Base-by-base conservation (phyloP, 2,329 filamentous ascomycete species). In the Colletotrichum eleusines region DNA sequence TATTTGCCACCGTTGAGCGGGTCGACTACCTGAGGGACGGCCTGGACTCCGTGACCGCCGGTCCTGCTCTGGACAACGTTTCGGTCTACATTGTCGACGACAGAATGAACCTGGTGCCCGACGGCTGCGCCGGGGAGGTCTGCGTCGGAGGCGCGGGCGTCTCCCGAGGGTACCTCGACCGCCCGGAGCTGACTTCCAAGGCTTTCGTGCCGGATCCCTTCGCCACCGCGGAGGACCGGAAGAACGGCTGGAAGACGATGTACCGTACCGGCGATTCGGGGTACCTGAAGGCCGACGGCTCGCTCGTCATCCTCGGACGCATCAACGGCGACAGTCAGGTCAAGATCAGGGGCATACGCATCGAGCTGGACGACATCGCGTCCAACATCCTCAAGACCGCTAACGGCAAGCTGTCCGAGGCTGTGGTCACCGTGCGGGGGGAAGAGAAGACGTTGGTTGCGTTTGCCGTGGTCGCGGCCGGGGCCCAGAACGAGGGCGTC, bases 361-460 rank as follows among this genome's bases (percentile, higher is more conserved):
- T 87, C 31, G 85, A 88, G 18, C 75, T 88, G 0, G 74, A 77
- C 3, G 87, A 88, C 1, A 66, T 80, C 2, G 77, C 76, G 50
- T 65, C 60, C 18, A 72, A 70, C 2, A 73, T 80, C 2, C 23
- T 80, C 28, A 54, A 72, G 9, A 63, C 73, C 7, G 60, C 73
- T 6, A 20, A 72, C 4, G 77, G 74, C 0, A 35, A 55, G 2
- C 23, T 80, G 0, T 20, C 69, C 0, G 73, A 75, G 5, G 77
- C 71, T 2, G 73, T 77, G 9, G 77, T 78, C 2, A 73, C 74
- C 2, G 62, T 77, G 8, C 73, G 75, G 14, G 57, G 72, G 35
- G 60, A 72, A 23, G 48, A 63, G 9, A 58, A 75, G 40, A 55
- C 77, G 20, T 59, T 79, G 38, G 77, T 80, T 0, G 79, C 78